Percentiles rank a stretch among this genome's conserved stretches.
phyloP scores from a whole-genome alignment of 148 eudicot species.

The Chenopodium quinoa region DNA sequence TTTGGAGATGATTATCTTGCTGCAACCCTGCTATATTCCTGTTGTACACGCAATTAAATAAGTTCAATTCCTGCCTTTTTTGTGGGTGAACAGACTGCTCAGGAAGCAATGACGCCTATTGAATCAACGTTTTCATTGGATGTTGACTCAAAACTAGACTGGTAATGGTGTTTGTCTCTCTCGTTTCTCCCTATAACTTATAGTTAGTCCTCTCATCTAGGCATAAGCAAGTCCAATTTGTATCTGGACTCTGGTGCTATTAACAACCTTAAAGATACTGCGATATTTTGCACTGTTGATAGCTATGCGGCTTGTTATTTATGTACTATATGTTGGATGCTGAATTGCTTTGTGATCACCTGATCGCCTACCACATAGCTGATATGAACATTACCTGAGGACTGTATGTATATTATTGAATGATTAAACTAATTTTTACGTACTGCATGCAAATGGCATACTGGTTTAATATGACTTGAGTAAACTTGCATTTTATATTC shows the following conservation, averaged over 20 bases:
- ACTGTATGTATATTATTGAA: background rate
- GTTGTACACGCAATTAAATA: conserved; percentile 15
- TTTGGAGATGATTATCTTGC: background rate
- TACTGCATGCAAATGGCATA: background rate
- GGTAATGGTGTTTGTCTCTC: conserved; percentile 42
- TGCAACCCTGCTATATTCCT: background rate
- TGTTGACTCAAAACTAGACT: conserved; percentile 88
- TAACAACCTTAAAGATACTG: background rate
- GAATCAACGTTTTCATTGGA: conserved; percentile 95
- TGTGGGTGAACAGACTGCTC: conserved; percentile 68
- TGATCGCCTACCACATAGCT: background rate
- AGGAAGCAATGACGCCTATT: conserved; percentile 99
- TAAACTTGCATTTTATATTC: background rate
- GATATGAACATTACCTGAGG: background rate
- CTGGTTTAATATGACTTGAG: background rate
- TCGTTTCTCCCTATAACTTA: background rate
- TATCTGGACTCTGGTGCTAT: background rate
- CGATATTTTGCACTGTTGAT: background rate
- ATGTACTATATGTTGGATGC: background rate
- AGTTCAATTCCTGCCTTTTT: conserved; percentile 1
- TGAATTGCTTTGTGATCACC: background rate
- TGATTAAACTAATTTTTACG: too few species aligned
- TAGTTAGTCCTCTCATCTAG: background rate
- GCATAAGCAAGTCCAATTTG: background rate
- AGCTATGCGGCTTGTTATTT: background rate